These are phyloP conservation scores for Neurospora cerealis DNA, from an alignment of 495 filamentous ascomycete genomes.

Conservation along the genomic window DNA sequence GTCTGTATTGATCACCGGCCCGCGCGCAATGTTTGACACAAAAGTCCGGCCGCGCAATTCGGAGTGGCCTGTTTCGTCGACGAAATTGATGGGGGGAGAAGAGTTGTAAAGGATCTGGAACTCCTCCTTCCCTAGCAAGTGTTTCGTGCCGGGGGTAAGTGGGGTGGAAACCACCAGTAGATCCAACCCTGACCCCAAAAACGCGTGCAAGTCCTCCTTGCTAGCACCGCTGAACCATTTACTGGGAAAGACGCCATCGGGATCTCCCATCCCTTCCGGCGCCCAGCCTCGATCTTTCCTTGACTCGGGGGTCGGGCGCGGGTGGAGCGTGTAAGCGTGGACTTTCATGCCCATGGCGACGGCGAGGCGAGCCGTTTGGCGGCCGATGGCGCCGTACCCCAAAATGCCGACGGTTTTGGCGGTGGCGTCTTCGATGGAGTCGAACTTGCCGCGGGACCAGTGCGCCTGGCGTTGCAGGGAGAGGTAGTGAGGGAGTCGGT, in stretches of 20 bases:
- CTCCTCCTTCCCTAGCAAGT: constrained; percentile 54
- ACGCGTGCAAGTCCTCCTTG: constrained; percentile 50
- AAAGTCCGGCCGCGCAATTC: constrained; percentile 36
- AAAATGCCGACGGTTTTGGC: constrained; percentile 36
- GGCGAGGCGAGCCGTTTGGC: constrained; percentile 63
- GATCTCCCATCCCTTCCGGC: constrained; percentile 67
- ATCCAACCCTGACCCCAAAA: constrained; percentile 62
- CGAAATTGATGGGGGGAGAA: rapidly evolving
- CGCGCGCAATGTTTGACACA: constrained; percentile 66
- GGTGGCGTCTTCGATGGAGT: constrained; percentile 33
- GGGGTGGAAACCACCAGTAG: constrained; percentile 66
- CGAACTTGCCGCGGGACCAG: constrained; percentile 33
- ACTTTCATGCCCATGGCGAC: constrained; percentile 71
- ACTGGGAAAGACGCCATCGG: constrained; percentile 56
- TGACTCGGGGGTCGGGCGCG: constrained; percentile 46
- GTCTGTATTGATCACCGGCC: constrained; percentile 58
- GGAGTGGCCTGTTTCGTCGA: neutral
- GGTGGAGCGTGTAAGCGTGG: constrained; percentile 69
- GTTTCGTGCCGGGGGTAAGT: constrained; percentile 56
- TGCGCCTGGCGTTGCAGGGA: constrained; percentile 29
- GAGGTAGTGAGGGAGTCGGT: constrained; percentile 21
- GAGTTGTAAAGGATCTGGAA: constrained; percentile 47
- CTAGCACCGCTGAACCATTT: constrained; percentile 67
- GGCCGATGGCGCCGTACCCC: constrained; percentile 47
- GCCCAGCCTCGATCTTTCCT: constrained; percentile 57